phyloP scores from a whole-genome alignment of 2,329 filamentous ascomycete genomes.

The Phaeosphaeriaceae sp. region DNA sequence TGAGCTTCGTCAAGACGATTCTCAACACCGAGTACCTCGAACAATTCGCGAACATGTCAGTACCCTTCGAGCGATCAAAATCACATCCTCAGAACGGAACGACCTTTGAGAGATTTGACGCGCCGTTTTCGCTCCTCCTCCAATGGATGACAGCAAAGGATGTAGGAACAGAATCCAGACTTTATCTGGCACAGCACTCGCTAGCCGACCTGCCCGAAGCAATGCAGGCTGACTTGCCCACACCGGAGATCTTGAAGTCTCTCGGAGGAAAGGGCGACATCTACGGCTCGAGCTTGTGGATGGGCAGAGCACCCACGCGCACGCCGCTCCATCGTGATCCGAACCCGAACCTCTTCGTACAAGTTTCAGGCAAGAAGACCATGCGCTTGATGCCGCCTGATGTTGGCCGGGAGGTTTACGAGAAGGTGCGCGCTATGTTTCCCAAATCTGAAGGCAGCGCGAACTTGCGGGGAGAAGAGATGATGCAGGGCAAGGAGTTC shows the following conservation, averaged over 20 bases:
- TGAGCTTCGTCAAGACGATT: not conserved
- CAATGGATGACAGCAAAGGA: slow-evolving; percentile 56
- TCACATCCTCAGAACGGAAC: slow-evolving; percentile 1
- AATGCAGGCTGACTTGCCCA: slow-evolving; percentile 71
- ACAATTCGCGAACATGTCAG: slow-evolving; percentile 56
- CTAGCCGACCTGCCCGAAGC: slow-evolving; percentile 70
- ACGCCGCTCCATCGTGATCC: slow-evolving; percentile 92
- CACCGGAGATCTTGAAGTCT: slow-evolving; percentile 67
- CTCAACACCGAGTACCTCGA: slow-evolving; percentile 23
- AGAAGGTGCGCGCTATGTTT: slow-evolving; percentile 43
- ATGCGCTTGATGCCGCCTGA: slow-evolving; percentile 74
- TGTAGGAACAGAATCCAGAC: slow-evolving; percentile 34
- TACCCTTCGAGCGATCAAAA: slow-evolving; percentile 66
- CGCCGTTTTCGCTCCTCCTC: slow-evolving; percentile 70
- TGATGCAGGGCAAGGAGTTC: slow-evolving; percentile 86
- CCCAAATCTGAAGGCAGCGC: slow-evolving; percentile 56
- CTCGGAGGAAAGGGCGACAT: slow-evolving; percentile 76
- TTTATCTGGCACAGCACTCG: slow-evolving; percentile 88
- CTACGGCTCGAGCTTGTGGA: slow-evolving; percentile 88
- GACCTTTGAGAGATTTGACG: slow-evolving; percentile 64
- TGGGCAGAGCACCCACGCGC: slow-evolving; percentile 84
- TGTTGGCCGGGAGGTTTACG: slow-evolving; percentile 70
- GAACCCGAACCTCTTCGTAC: slow-evolving; percentile 91
- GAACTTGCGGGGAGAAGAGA: slow-evolving; percentile 77
- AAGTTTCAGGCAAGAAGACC: slow-evolving; percentile 75